Conservation (phyloP, 495 filamentous ascomycete genomes). For the Cetradonia linearis region DNA sequence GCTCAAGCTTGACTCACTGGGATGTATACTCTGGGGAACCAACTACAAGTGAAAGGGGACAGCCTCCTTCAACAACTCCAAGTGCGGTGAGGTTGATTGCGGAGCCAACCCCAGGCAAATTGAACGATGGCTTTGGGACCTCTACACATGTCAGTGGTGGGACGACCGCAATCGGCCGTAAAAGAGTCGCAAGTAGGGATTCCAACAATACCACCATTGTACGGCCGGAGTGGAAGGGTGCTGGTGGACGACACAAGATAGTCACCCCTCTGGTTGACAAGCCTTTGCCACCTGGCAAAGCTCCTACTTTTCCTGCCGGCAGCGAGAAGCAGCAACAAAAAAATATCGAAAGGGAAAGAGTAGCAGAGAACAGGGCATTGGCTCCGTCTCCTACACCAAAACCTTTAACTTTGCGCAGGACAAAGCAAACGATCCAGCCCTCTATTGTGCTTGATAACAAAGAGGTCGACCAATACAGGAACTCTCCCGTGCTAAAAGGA, state of each 20-base stretch:
- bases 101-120: conserved; percentile 16
- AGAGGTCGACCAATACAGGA: not conserved
- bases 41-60: conserved; percentile 32
- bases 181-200: conserved; percentile 22
- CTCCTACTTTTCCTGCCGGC: conserved; percentile 20
- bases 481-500: not conserved
- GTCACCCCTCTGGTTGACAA: conserved; percentile 29
- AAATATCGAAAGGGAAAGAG: conserved; percentile 10
- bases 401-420: not conserved
- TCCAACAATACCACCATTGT: conserved; percentile 27
- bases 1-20: conserved; percentile 32
- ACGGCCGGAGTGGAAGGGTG: conserved; percentile 42
- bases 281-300: conserved; percentile 24
- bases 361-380: conserved; percentile 4
- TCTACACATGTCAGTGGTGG: conserved; percentile 26
- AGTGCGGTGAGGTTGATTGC: conserved; percentile 23
- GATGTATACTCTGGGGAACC: conserved; percentile 44
- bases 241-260: conserved; percentile 39
- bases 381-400: conserved; percentile 4
- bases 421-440: conserved; percentile 4
- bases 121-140: conserved; percentile 17
- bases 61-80: conserved; percentile 23
- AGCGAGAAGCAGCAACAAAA: conserved; percentile 15
- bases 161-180: conserved; percentile 16
- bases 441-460: conserved; percentile 11